phyloP scores from a whole-genome alignment of 257 asterid species.

The Scutellaria barbata region DNA sequence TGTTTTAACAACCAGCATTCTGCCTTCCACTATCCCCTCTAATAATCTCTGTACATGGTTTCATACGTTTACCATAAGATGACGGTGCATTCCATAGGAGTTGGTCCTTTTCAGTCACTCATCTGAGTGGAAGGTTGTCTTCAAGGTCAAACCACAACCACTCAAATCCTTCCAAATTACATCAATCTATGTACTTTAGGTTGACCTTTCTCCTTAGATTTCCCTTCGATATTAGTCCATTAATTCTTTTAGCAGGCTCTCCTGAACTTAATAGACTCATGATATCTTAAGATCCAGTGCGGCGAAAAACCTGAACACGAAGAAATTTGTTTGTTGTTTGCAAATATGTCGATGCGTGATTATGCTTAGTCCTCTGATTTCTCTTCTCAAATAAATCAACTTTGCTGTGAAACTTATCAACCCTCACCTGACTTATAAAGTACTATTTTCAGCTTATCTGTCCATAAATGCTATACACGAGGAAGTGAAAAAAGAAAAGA shows the following conservation, averaged over 20 bases:
- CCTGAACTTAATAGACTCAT: neutral
- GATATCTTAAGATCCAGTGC: neutral
- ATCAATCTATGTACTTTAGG: constrained; percentile 4
- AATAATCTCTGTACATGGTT: too few relatives aligned
- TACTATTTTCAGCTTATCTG: constrained; percentile 56
- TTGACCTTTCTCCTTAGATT: constrained; percentile 12
- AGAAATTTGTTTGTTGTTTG: neutral
- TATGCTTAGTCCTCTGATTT: constrained; percentile 14
- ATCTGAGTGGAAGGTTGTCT: neutral
- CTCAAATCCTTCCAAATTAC: neutral
- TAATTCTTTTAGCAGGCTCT: neutral
- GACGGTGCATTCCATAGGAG: constrained; percentile 1
- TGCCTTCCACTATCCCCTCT: too few relatives aligned
- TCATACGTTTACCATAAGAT: neutral
- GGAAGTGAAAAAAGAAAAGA: constrained; percentile 75
- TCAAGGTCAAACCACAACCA: neutral
- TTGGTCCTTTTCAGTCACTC: neutral
- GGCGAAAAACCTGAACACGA: neutral
- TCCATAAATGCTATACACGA: constrained; percentile 67
- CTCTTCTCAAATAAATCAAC: neutral
- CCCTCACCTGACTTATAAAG: constrained; percentile 32
- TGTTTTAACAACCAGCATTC: too few relatives aligned
- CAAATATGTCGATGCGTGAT: constrained; percentile 1
- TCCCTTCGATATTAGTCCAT: neutral
- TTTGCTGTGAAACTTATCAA: constrained; percentile 19